Evolutionary conservation across 768 basidiomycete species (phyloP).

Genomic region (Serendipita vermifera): DNA sequence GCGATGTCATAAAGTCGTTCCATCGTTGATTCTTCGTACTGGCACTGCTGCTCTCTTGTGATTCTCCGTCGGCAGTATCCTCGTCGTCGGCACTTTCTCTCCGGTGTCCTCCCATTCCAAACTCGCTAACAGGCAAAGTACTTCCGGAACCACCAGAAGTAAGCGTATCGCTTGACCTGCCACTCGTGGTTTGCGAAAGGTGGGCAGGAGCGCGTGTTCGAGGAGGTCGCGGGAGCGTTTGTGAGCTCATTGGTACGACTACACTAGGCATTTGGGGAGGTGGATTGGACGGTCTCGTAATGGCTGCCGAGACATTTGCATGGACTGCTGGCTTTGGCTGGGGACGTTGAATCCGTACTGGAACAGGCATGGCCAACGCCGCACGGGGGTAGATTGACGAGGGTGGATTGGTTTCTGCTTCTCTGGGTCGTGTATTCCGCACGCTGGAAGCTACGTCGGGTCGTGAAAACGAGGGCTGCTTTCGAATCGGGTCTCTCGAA

Average conservation of each 20-base stretch:
- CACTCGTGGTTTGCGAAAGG: background rate
- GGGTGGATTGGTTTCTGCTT: background rate
- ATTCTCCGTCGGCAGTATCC: background rate
- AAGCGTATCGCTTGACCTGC: background rate
- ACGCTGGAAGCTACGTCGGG: too few relatives aligned
- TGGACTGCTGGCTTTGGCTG: background rate
- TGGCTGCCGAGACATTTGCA: background rate
- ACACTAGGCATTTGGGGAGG: constrained; percentile 1
- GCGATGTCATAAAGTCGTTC: background rate
- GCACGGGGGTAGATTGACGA: constrained; percentile 1
- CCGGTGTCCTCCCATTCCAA: background rate
- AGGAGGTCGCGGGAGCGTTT: constrained; percentile 4
- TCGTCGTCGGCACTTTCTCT: background rate
- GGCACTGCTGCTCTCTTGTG: background rate
- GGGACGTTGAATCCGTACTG: background rate
- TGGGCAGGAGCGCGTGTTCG: background rate
- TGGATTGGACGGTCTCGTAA: background rate
- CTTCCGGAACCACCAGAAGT: background rate
- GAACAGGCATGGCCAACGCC: constrained; percentile 4
- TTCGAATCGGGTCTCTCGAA: too few relatives aligned
- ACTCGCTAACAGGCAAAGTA: background rate
- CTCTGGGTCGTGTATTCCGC: too few relatives aligned
- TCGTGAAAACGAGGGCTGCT: too few relatives aligned
- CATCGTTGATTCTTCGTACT: background rate
- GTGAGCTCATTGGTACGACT: background rate